phyloP scores from a whole-genome alignment of 208 protist species.

The Porcisia hertigi region DNA sequence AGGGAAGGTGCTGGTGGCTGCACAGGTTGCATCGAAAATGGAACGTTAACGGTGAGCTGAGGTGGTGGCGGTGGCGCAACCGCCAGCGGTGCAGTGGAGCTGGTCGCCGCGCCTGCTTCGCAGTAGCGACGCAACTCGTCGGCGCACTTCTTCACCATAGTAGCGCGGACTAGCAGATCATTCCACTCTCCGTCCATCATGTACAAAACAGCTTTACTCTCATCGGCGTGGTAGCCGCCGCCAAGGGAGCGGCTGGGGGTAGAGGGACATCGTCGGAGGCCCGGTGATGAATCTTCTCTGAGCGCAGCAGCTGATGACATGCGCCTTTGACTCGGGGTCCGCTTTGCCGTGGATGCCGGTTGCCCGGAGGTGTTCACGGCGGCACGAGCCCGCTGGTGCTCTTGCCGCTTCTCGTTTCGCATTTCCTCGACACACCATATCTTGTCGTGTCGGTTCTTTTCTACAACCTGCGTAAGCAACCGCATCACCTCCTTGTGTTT shows the following conservation, averaged over 20 bases:
- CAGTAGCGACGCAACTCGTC: conserved; percentile 46
- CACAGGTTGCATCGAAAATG: conserved; percentile 4
- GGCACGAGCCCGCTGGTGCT: conserved; percentile 45
- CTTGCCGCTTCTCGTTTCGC: conserved; percentile 35
- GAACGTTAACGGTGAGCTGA: background rate
- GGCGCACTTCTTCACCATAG: conserved; percentile 39
- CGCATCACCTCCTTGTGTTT: conserved; percentile 78
- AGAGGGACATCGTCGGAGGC: background rate
- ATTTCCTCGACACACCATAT: conserved; percentile 50
- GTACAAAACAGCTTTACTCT: conserved; percentile 39
- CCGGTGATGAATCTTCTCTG: background rate
- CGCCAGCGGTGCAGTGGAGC: background rate
- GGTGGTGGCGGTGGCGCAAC: background rate
- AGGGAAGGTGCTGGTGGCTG: background rate
- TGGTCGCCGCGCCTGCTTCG: conserved; percentile 22
- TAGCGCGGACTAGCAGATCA: conserved; percentile 33
- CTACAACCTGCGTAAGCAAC: conserved; percentile 67
- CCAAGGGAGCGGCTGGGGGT: conserved; percentile 37
- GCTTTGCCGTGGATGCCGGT: background rate
- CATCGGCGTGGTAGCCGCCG: conserved; percentile 67
- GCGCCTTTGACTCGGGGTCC: background rate
- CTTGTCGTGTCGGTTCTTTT: conserved; percentile 70
- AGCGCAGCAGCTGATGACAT: background rate
- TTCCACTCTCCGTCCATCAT: conserved; percentile 56
- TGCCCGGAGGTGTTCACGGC: background rate